These are phyloP conservation scores for Trametes maxima DNA, from an alignment of 768 basidiomycete genomes.

Conservation along the genomic window DNA sequence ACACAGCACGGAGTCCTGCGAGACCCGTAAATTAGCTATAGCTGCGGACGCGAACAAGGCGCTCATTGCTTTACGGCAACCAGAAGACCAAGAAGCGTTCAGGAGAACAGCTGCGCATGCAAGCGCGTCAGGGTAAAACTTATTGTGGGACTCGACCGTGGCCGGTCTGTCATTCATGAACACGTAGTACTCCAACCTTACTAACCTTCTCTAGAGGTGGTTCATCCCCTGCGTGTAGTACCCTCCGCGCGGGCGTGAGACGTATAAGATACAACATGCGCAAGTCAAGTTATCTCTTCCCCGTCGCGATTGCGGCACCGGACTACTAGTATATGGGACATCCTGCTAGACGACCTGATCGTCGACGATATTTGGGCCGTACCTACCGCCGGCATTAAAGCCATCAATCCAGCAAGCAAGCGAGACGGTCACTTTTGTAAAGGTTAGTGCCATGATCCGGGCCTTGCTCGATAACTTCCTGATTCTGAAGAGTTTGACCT, in stretches of 20 bases:
- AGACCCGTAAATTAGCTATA: too few species aligned
- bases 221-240: neutral
- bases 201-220: neutral
- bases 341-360: neutral
- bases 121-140: too few species aligned
- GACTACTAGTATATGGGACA: neutral
- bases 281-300: neutral
- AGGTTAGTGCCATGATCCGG: constrained; percentile 3
- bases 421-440: neutral
- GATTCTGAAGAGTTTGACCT: neutral
- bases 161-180: neutral
- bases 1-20: neutral
- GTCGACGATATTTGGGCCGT: neutral
- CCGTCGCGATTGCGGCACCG: neutral
- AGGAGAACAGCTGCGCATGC: too few species aligned
- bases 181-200: neutral
- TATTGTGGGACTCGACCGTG: too few species aligned
- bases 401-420: neutral
- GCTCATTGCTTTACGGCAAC: too few species aligned
- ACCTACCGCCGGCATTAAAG: neutral
- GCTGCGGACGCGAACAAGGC: too few species aligned
- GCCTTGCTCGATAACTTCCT: neutral
- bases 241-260: neutral
- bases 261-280: neutral
- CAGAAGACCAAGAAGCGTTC: too few species aligned